phyloP scores from a whole-genome alignment of 2,329 filamentous ascomycete genomes.

The Scytalidium sp. region DNA sequence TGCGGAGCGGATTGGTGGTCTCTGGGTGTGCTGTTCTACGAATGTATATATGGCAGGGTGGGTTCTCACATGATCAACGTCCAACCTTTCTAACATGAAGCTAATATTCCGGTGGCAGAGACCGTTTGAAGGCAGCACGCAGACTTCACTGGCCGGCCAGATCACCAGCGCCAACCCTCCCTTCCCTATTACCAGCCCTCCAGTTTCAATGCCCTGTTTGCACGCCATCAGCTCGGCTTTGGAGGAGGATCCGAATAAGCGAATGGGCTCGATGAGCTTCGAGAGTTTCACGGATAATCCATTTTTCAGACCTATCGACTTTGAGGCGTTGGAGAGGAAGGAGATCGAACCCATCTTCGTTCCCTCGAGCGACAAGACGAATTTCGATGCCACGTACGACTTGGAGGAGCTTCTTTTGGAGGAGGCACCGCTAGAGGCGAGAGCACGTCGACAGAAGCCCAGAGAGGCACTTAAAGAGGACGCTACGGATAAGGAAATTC shows the following conservation, averaged over 20 bases:
- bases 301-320: constrained; percentile 86
- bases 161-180: constrained; percentile 81
- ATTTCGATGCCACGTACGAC: constrained; percentile 98
- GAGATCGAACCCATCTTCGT: constrained; percentile 88
- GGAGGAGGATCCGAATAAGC: constrained; percentile 73
- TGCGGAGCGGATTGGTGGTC: constrained; percentile 98
- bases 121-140: constrained; percentile 87
- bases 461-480: constrained; percentile 89
- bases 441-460: constrained; percentile 90
- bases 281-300: constrained; percentile 82
- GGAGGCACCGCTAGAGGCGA: constrained; percentile 89
- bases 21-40: constrained; percentile 94
- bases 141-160: constrained; percentile 73
- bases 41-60: constrained; percentile 99
- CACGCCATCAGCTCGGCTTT: constrained; percentile 84
- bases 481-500: constrained; percentile 90
- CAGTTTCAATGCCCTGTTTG: constrained; percentile 83
- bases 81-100: not conserved
- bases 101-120: constrained; percentile 50
- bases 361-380: constrained; percentile 95
- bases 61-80: constrained; percentile 18
- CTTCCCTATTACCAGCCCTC: constrained; percentile 88
- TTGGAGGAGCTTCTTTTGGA: constrained; percentile 90
- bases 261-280: constrained; percentile 81
- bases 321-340: constrained; percentile 79